Evolutionary conservation across 768 basidiomycete species (phyloP).

Genomic region (Kwoniella heveanensis): DNA sequence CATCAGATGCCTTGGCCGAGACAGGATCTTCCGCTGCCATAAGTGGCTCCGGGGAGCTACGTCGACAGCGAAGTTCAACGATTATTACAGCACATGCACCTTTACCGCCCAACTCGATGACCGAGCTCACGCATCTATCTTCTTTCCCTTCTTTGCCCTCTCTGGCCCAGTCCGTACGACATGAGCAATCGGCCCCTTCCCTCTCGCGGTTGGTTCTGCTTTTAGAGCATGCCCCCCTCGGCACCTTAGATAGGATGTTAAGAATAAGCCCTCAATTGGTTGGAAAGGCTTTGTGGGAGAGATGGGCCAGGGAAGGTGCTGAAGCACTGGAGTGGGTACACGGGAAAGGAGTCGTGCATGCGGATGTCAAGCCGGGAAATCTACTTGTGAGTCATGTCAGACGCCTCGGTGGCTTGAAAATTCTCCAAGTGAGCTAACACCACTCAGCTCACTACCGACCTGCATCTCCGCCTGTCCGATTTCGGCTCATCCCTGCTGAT

Average conservation of each 20-base stretch:
- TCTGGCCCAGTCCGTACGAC: slow-evolving; percentile 22
- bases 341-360: slow-evolving; percentile 57
- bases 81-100: slow-evolving; percentile 21
- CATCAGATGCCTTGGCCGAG: slow-evolving; percentile 29
- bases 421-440: no score
- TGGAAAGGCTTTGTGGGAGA: slow-evolving; percentile 41
- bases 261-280: slow-evolving; percentile 45
- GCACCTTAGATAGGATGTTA: slow-evolving; percentile 52
- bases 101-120: slow-evolving; percentile 5
- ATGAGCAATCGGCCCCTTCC: slow-evolving; percentile 19
- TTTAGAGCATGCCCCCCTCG: slow-evolving; percentile 47
- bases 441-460: slow-evolving; percentile 45
- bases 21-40: background rate
- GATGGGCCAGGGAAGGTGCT: slow-evolving; percentile 54
- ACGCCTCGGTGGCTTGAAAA: background rate
- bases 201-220: slow-evolving; percentile 44
- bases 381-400: slow-evolving; percentile 40
- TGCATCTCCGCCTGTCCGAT: slow-evolving; percentile 57
- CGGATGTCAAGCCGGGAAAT: slow-evolving; percentile 59
- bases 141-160: slow-evolving; percentile 41
- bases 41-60: background rate
- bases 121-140: slow-evolving; percentile 15
- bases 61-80: slow-evolving; percentile 37
- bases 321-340: slow-evolving; percentile 56
- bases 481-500: slow-evolving; percentile 58